A percentile compares a stretch with the other conserved stretches of the same genome.
Evolutionary conservation across 768 basidiomycete species (phyloP).

Genomic region (Crassisporium funariophilum): DNA sequence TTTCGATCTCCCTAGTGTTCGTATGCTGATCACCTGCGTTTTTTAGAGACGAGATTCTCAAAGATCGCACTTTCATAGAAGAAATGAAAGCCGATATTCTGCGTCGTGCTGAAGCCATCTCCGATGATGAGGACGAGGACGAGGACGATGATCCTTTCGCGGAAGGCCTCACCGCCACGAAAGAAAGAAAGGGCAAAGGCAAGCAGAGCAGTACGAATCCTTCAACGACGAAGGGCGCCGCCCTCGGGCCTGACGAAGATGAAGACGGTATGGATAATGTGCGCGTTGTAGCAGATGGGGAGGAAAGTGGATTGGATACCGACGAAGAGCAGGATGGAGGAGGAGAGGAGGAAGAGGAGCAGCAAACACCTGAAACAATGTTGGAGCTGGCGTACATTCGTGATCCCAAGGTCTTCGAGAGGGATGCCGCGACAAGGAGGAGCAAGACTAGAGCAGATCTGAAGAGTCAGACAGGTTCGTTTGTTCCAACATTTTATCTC

Average conservation of each 20-base stretch:
- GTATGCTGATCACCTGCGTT: constrained; percentile 1
- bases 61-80: constrained; percentile 63
- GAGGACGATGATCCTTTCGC: constrained; percentile 16
- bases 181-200: constrained; percentile 30
- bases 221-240: constrained; percentile 27
- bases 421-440: constrained; percentile 72
- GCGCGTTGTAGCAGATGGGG: constrained; percentile 63
- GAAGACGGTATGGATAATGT: constrained; percentile 30
- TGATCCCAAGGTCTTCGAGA: constrained; percentile 74
- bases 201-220: constrained; percentile 26
- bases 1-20: not conserved
- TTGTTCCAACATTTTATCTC: not conserved
- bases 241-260: constrained; percentile 53
- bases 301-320: constrained; percentile 42
- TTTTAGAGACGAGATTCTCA: constrained; percentile 50
- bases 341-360: constrained; percentile 30
- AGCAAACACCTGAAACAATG: constrained; percentile 54
- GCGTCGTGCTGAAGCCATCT: constrained; percentile 68
- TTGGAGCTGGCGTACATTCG: constrained; percentile 78
- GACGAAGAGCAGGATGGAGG: constrained; percentile 39
- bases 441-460: constrained; percentile 69
- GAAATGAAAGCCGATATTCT: constrained; percentile 85
- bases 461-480: constrained; percentile 64
- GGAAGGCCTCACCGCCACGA: not conserved
- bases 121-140: constrained; percentile 64